Percentiles rank a stretch among this genome's conserved stretches.
Conservation (phyloP, 2,329 filamentous ascomycete species). For the Berkeleyomyces basicola region DNA sequence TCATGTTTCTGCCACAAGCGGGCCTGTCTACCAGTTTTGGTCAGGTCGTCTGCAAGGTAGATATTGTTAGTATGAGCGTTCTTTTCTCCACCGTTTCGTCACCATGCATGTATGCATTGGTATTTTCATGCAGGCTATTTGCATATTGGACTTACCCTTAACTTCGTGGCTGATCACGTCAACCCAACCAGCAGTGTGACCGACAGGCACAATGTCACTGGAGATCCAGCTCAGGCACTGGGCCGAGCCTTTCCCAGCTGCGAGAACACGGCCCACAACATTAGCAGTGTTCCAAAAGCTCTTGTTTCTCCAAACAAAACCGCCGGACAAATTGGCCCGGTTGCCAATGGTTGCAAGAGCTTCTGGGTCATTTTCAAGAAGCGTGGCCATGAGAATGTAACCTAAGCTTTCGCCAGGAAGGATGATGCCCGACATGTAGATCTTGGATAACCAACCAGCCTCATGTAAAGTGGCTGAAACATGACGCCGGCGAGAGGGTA, state of each 20-base stretch:
- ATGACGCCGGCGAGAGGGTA: constrained; percentile 31
- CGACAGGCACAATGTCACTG: constrained; percentile 38
- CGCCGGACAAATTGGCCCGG: constrained; percentile 45
- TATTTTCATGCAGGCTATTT: not conserved
- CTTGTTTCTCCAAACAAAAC: constrained; percentile 45
- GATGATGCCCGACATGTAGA: constrained; percentile 48
- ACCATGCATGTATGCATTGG: not conserved
- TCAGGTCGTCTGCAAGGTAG: constrained; percentile 28
- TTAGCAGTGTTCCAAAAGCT: constrained; percentile 55
- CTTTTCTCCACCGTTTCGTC: not conserved
- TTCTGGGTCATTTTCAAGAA: constrained; percentile 46
- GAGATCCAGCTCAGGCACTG: constrained; percentile 57
- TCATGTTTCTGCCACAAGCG: constrained; percentile 44
- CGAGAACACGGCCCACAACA: constrained; percentile 47
- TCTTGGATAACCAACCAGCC: constrained; percentile 51
- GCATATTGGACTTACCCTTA: constrained; percentile 25
- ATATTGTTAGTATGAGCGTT: not conserved
- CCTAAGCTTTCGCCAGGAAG: constrained; percentile 46
- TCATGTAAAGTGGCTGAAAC: constrained; percentile 41
- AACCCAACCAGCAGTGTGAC: constrained; percentile 39
- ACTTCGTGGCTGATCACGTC: constrained; percentile 40
- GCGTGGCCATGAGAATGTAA: constrained; percentile 48
- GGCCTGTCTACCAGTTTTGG: constrained; percentile 35
- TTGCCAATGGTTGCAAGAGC: constrained; percentile 42
- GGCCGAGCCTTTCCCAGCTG: constrained; percentile 41